Percentiles rank a stretch among this genome's conserved stretches.
Evolutionary conservation across 176 grass and related monocot species (phyloP).

Genomic region (Dendrocalamus sinicus): DNA sequence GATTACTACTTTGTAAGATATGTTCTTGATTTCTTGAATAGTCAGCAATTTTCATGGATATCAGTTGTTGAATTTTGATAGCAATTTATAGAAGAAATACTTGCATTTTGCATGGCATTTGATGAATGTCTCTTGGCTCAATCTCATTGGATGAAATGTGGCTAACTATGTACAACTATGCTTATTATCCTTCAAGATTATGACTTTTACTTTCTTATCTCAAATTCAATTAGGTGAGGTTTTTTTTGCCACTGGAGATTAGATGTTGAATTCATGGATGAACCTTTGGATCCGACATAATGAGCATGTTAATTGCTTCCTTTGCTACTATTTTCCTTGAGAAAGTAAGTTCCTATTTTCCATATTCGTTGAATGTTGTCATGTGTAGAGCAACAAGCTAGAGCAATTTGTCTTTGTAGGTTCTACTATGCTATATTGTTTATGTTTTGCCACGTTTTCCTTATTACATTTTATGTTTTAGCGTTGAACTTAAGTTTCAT

Average conservation of each 20-base stretch:
- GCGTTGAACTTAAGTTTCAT: too few species aligned
- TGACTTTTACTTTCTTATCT: too few species aligned
- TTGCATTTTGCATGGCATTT: background rate
- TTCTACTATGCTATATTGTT: too few species aligned
- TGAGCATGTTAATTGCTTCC: background rate
- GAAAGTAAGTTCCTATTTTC: slow-evolving; percentile 15
- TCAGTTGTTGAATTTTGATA: too few species aligned
- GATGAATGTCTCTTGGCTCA: background rate
- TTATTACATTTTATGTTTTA: too few species aligned
- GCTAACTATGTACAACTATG: background rate
- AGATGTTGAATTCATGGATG: background rate
- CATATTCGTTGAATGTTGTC: background rate
- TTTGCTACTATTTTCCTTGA: background rate
- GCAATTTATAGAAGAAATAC: too few species aligned
- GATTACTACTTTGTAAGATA: too few species aligned
- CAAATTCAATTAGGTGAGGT: background rate
- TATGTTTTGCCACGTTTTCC: too few species aligned
- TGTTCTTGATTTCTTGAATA: too few species aligned
- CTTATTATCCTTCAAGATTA: background rate
- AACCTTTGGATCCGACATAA: background rate
- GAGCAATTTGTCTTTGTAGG: background rate
- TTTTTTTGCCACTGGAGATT: background rate
- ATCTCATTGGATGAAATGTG: background rate
- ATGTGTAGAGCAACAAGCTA: slow-evolving; percentile 5
- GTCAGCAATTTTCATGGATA: too few species aligned